Conservation (phyloP, 1,284 basidiomycete species). For the Mixia osmundae region DNA sequence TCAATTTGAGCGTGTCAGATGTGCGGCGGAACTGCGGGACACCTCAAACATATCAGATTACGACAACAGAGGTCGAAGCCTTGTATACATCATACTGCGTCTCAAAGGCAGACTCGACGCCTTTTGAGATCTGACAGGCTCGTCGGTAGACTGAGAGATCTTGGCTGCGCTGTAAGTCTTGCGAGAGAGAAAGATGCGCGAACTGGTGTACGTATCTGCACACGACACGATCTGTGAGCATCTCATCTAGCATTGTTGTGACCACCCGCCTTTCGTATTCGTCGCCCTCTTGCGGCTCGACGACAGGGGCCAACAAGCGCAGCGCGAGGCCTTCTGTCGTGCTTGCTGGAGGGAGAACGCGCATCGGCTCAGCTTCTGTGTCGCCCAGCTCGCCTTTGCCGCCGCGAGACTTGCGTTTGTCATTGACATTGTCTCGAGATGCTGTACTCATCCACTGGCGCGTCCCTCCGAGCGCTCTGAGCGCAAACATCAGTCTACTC, state of each 20-base stretch:
- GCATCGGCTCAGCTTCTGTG: conserved; percentile 26
- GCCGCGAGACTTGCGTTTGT: conserved; percentile 44
- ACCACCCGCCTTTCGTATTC: conserved; percentile 36
- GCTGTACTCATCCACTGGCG: conserved; percentile 16
- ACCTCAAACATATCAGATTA: too few species aligned
- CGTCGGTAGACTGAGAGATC: too few species aligned
- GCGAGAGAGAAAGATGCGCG: too few species aligned
- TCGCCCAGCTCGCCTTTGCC: conserved; percentile 38
- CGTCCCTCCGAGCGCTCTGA: conserved; percentile 1
- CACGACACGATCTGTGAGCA: not conserved
- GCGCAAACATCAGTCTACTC: not conserved
- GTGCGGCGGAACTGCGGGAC: too few species aligned
- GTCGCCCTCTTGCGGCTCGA: conserved; percentile 37
- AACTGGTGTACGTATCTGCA: not conserved
- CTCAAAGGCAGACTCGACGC: too few species aligned
- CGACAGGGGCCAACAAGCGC: conserved; percentile 38
- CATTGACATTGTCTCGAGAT: conserved; percentile 22
- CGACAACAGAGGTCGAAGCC: too few species aligned
- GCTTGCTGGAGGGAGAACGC: conserved; percentile 25
- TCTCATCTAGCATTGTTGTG: not conserved
- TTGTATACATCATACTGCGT: too few species aligned
- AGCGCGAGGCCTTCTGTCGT: conserved; percentile 40
- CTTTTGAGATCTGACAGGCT: too few species aligned
- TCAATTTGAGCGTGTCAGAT: too few species aligned
- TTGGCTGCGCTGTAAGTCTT: too few species aligned